Percentiles rank a stretch among this genome's conserved stretches.
Evolutionary conservation across 176 grass and related monocot genomes (phyloP).

Genomic region (Pontederia crassipes): DNA sequence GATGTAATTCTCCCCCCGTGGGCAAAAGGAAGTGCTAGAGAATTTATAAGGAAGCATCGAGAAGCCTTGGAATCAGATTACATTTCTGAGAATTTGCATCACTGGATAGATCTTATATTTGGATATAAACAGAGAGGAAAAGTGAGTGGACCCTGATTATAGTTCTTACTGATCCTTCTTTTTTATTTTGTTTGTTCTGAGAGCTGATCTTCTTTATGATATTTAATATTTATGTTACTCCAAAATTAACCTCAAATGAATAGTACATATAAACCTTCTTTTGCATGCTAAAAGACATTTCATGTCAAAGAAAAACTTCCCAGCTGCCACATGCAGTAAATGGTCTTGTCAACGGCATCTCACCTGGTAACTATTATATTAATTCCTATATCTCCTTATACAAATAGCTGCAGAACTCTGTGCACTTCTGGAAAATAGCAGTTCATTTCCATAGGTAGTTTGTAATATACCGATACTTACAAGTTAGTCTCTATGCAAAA

Average conservation of each 20-base stretch:
- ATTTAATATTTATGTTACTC: no score
- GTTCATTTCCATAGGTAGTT: no score
- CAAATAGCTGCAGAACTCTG: no score
- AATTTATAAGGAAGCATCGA: constrained; percentile 92
- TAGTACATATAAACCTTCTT: no score
- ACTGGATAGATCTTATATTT: constrained; percentile 99
- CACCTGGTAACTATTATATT: background rate
- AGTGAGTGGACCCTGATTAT: constrained; percentile 26
- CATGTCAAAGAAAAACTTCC: no score
- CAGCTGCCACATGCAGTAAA: no score
- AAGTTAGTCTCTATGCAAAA: no score
- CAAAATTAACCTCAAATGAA: no score
- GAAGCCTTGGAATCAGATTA: constrained; percentile 97
- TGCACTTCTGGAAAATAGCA: no score
- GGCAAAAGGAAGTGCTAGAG: constrained; percentile 83
- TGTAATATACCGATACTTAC: no score
- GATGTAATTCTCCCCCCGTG: constrained; percentile 92
- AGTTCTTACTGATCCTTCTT: background rate
- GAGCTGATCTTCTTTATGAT: background rate
- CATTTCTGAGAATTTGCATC: constrained; percentile 96
- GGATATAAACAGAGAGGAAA: constrained; percentile 95
- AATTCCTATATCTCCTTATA: background rate
- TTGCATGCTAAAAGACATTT: no score
- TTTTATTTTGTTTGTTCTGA: background rate
- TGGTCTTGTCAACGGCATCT: background rate